These are phyloP conservation scores for Rauvolfia tetraphylla DNA, from an alignment of 257 asterid species.

Conservation along the genomic window DNA sequence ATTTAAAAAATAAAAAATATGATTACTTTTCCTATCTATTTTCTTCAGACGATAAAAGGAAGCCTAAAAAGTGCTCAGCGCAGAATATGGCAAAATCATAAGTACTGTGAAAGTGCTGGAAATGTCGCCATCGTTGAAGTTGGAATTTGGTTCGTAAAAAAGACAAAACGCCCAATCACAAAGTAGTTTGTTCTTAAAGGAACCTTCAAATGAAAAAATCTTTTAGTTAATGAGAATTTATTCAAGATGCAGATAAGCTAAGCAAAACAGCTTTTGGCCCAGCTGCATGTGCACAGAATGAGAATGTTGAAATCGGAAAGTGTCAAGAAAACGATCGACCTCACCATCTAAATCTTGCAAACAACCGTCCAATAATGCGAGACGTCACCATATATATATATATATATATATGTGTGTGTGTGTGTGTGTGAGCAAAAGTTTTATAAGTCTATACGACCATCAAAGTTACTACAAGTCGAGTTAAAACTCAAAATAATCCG, in stretches of 20 bases:
- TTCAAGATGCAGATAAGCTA: constrained; percentile 7
- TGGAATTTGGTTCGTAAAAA: background rate
- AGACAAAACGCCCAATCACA: background rate
- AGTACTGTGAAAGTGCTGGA: background rate
- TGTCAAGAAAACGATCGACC: constrained; percentile 11
- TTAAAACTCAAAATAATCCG: too few species aligned
- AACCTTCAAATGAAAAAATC: background rate
- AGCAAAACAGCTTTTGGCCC: background rate
- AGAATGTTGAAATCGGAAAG: constrained; percentile 12
- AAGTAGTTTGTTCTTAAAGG: background rate
- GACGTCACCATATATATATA: too few species aligned
- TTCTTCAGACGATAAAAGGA: too few species aligned
- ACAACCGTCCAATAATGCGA: background rate
- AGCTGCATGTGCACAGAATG: constrained; percentile 11
- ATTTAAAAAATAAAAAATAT: too few species aligned
- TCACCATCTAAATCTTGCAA: constrained; percentile 1
- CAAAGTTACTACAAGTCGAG: too few species aligned
- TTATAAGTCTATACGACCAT: too few species aligned
- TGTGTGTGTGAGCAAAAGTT: too few species aligned
- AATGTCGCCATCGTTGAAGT: background rate
- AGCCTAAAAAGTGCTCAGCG: background rate
- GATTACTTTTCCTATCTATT: too few species aligned
- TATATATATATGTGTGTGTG: too few species aligned
- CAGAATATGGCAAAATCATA: background rate
- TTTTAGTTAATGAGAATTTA: background rate